Base-by-base conservation (phyloP, 352 stramenopile species). In the Phytophthora ramorum region DNA sequence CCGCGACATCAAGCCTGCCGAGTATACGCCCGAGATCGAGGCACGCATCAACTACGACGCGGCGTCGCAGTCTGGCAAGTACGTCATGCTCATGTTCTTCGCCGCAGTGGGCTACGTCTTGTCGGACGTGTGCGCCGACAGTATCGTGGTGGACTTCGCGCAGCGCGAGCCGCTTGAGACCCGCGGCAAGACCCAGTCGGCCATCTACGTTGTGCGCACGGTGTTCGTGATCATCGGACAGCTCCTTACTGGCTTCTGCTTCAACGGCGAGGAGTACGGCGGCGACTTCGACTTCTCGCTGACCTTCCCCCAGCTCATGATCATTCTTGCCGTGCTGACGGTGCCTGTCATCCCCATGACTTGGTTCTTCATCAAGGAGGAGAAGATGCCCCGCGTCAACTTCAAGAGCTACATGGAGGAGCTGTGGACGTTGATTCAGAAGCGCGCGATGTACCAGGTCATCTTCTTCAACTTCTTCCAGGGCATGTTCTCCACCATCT, bases 101-200 rank as follows among this genome's bases (percentile, higher is more conserved):
- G 52, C 87, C 3, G 76, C 79, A 7, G 35, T 87, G 32, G 81
- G 81, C 19, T 90, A 89, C 61, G 73, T 90, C 6, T 65, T 79
- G 28, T 71, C 82, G 2, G 76, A 83, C 34, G 76, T 87, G 2
- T 79, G 78, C 20, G 60, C 75, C 41, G 80, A 91, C 63, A 76
- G 72, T 58, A 72, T 84, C 40, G 57, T 76, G 4, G 69, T 80
- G 2, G 65, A 79, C 17, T 63, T 72, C 7, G 68, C 73, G 0
- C 75, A 84, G 22, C 65, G 64, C n/a, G 75, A 86, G 38, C 69
- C 75, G 0, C 26, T 69, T 0, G 60, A 62, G 6, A 35, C 34
- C 7, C 75, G 75, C n/a, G 78, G 78, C 10, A 68, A 63, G 38
- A 71, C 60, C 14, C 78, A 85, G 63, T 76, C 78, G 1, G 48